Evolutionary conservation across 1,284 basidiomycete species (phyloP).

Genomic region (Porphyrellus sp.): DNA sequence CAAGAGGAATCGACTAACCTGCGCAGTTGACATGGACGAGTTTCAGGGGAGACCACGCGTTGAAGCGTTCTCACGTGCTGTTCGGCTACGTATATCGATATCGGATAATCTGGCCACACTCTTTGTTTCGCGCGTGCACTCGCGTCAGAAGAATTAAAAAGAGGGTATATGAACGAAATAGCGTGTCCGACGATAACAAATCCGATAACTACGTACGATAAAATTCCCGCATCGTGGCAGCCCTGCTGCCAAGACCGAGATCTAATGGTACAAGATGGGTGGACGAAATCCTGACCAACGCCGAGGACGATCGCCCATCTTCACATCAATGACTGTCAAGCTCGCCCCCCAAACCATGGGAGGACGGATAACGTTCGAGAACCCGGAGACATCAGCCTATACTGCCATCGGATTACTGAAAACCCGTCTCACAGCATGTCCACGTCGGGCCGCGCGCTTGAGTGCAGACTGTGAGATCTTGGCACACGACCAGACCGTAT

Average conservation of each 20-base stretch:
- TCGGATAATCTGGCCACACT: not conserved
- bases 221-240: conserved; percentile 13
- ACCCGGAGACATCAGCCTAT: not conserved
- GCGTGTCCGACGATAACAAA: not conserved
- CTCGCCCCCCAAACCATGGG: conserved; percentile 4
- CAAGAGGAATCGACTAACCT: no score
- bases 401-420: conserved; percentile 25
- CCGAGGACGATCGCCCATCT: not conserved
- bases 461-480: conserved; percentile 31
- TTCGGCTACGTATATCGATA: not conserved
- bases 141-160: no score
- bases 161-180: no score
- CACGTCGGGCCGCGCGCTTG: conserved; percentile 28
- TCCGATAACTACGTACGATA: conserved; percentile 6
- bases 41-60: no score
- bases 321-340: conserved; percentile 12
- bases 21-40: no score
- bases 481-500: conserved; percentile 31
- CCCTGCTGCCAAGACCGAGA: conserved; percentile 16
- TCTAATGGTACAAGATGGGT: conserved; percentile 22
- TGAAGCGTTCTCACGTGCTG: no score
- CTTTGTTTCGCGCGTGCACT: no score
- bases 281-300: not conserved
- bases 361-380: conserved; percentile 7
- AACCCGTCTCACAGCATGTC: conserved; percentile 21